Base-by-base conservation (phyloP, 2,329 filamentous ascomycete genomes). In the Stemphylium lycopersici region DNA sequence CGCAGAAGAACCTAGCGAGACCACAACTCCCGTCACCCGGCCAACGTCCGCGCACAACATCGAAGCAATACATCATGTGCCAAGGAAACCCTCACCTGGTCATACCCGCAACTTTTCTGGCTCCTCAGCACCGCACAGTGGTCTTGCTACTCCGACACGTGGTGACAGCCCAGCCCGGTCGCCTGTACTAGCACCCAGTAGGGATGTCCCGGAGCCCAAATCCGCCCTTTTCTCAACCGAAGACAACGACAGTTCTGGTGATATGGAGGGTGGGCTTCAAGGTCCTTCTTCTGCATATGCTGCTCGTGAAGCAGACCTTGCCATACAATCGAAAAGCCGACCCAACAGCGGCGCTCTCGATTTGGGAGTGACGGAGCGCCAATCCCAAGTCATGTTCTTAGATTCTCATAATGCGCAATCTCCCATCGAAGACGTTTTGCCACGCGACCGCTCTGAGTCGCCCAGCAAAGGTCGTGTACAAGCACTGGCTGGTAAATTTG, bases 131-230 rank as follows among this genome's bases (percentile, higher is more conserved):
- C 65, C 60, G 20, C 80, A 83, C 47, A 80, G 83, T 40, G 83
- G 84, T 63, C 68, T 87, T 47, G 83, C 83, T 52, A 81, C 84
- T 32, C 85, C 86, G 3, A 84, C 80, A 55, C 78, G 80, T 15
- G 81, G 80, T 38, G 85, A 85, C 52, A 87, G 84, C 52, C 85
- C 86, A 29, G 85, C 84, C n/a, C 81, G 82, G 42, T 83, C 79
- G 29, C 84, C 85, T 3, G 76, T 79, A 18, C 66, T 88, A 31
- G 79, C 79, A 39, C 74, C 79, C 7, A 76, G 74, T 16, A 76
- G 73, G 46, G 71, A 77, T 15, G 58, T 78, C 7, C 78, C 78
- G n/a, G 77, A 76, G 38, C 78, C 78, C 31, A 77, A 80, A 48
- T 69, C 78, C 38, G 83, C 77, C 81, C 49, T 75, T 75, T 20